Conservation (phyloP, 1,284 basidiomycete genomes). For the Ceratobasidium sp. region DNA sequence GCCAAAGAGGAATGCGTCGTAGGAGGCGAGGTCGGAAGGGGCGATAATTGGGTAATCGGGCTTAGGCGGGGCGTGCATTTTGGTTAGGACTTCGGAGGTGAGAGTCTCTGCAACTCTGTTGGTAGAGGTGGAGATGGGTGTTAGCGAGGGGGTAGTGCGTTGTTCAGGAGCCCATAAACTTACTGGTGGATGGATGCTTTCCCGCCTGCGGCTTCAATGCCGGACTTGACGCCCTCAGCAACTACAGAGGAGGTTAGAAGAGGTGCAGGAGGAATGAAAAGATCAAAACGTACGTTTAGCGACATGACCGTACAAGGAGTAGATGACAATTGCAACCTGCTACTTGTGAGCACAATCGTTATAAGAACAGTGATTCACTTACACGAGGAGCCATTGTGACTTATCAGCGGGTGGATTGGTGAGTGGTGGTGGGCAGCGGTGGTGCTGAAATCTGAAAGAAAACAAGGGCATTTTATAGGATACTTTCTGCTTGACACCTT, state of each 20-base stretch:
- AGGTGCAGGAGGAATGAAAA: too few species aligned
- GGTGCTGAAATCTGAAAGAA: too few species aligned
- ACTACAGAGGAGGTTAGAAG: conserved; percentile 60
- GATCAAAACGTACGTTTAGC: conserved; percentile 63
- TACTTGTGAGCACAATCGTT: too few species aligned
- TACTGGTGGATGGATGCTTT: conserved; percentile 77
- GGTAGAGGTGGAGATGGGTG: neutral
- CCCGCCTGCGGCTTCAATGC: conserved; percentile 77
- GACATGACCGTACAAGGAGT: conserved; percentile 85
- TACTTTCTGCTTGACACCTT: too few species aligned
- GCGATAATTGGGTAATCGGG: conserved; percentile 76
- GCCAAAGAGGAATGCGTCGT: conserved; percentile 58
- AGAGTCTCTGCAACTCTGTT: conserved; percentile 85
- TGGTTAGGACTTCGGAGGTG: conserved; percentile 74
- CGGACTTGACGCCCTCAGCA: conserved; percentile 80
- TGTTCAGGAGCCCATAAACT: conserved; percentile 49
- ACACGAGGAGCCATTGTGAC: too few species aligned
- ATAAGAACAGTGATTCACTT: too few species aligned
- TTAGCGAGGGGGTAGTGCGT: neutral
- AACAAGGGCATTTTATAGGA: too few species aligned
- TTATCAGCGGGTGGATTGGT: too few species aligned
- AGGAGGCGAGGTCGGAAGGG: conserved; percentile 71
- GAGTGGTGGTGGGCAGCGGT: too few species aligned
- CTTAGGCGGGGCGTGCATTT: conserved; percentile 64
- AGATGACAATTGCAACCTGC: conserved; percentile 77